A percentile compares a stretch with the other conserved stretches of the same genome.
Evolutionary conservation across 2,329 filamentous ascomycete species (phyloP).

Genomic region (Monilinia aucupariae): DNA sequence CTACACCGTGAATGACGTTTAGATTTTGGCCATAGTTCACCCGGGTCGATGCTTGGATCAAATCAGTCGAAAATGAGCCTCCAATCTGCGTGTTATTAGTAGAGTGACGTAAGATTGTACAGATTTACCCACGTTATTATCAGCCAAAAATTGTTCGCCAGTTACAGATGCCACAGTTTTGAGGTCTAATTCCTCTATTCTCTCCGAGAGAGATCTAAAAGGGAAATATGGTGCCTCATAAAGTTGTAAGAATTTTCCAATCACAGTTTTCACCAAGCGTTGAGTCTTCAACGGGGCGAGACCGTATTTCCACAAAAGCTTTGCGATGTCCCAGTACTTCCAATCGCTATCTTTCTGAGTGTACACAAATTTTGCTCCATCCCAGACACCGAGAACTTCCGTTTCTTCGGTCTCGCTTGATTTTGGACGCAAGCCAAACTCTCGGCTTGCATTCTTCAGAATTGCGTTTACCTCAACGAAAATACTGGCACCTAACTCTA

Average conservation of each 20-base stretch:
- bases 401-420: constrained; percentile 41
- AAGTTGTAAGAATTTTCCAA: constrained; percentile 69
- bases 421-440: constrained; percentile 60
- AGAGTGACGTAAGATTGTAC: neutral
- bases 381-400: constrained; percentile 70
- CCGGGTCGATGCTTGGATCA: constrained; percentile 84
- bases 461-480: constrained; percentile 84
- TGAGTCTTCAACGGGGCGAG: constrained; percentile 68
- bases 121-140: constrained; percentile 48
- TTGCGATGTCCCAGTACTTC: constrained; percentile 74
- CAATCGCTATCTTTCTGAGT: constrained; percentile 53
- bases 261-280: constrained; percentile 63
- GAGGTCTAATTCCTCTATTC: constrained; percentile 62
- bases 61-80: constrained; percentile 64
- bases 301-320: constrained; percentile 82
- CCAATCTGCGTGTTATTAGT: constrained; percentile 46
- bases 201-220: constrained; percentile 68
- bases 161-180: constrained; percentile 61
- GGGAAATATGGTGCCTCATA: constrained; percentile 82
- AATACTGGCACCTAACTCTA: constrained; percentile 88
- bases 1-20: constrained; percentile 77
- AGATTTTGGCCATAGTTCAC: constrained; percentile 95
- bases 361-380: constrained; percentile 70
- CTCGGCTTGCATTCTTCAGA: constrained; percentile 64
- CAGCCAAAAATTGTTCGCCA: constrained; percentile 64